Conservation (phyloP, 768 basidiomycete species). For the Pleurotus pulmonarius region DNA sequence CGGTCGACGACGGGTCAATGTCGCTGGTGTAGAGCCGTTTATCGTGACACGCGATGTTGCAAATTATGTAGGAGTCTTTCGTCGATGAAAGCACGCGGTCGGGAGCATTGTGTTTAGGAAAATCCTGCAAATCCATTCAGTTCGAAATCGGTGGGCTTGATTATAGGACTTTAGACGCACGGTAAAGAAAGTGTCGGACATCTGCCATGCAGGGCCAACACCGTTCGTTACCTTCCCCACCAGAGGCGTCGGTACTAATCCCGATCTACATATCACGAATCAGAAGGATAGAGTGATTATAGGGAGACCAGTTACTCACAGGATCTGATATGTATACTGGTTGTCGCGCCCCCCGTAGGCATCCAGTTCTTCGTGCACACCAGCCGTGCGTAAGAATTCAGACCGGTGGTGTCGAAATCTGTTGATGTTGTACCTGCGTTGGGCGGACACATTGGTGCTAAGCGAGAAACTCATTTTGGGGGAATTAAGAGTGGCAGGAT, state of each 20-base stretch:
- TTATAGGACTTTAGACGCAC: not conserved
- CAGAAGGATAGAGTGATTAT: not conserved
- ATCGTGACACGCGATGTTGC: conserved; percentile 1
- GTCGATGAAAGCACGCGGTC: not conserved
- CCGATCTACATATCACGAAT: not conserved
- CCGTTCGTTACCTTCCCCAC: not conserved
- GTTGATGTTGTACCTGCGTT: too few relatives aligned
- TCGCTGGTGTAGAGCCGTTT: not conserved
- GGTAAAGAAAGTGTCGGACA: conserved; percentile 4
- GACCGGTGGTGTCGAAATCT: too few relatives aligned
- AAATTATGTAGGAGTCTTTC: not conserved
- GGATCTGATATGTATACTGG: not conserved
- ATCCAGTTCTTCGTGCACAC: not conserved
- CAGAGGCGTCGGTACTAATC: not conserved
- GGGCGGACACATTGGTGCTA: too few relatives aligned
- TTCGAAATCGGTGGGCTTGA: not conserved
- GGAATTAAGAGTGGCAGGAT: too few relatives aligned
- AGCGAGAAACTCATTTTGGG: too few relatives aligned
- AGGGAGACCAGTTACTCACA: not conserved
- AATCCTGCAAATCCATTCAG: not conserved
- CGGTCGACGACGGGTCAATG: not conserved
- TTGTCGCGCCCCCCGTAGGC: not conserved
- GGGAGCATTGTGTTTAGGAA: not conserved
- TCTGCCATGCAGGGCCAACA: not conserved
- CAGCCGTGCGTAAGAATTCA: too few relatives aligned